Evolutionary conservation across 2,329 filamentous ascomycete species (phyloP).

Genomic region (Arthrobotrys sphaeroides): DNA sequence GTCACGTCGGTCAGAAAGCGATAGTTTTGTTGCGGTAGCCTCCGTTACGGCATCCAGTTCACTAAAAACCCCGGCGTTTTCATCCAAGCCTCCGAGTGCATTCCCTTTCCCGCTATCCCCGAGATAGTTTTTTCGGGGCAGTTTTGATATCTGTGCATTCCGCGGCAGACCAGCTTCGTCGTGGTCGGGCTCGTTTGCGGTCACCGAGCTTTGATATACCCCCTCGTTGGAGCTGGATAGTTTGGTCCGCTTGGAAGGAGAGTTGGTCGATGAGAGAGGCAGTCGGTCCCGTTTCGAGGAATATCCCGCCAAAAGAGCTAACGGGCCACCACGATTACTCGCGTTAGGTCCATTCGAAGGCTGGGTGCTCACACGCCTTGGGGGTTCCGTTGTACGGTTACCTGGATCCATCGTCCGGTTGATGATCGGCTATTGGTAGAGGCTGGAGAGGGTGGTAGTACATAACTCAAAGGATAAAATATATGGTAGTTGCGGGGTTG

Average conservation of each 20-base stretch:
- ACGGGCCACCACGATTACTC: neutral
- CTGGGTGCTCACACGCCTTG: too few species aligned
- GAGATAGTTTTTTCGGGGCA: constrained; percentile 17
- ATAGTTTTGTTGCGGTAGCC: neutral
- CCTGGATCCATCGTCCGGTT: neutral
- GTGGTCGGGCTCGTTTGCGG: neutral
- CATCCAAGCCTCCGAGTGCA: neutral
- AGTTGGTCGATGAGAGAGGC: neutral
- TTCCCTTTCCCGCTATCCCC: constrained; percentile 19
- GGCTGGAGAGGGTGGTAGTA: neutral
- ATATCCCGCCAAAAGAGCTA: constrained; percentile 18
- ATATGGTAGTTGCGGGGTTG: neutral
- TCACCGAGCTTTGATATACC: neutral
- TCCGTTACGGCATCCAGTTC: neutral
- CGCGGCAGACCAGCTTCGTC: neutral
- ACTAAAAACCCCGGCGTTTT: neutral
- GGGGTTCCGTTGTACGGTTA: neutral
- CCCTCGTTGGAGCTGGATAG: neutral
- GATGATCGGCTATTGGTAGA: neutral
- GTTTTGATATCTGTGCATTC: neutral
- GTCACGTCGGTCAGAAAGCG: neutral
- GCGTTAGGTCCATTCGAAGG: neutral
- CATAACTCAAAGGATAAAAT: neutral
- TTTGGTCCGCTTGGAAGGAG: constrained; percentile 35
- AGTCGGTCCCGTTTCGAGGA: constrained; percentile 26